phyloP scores from a whole-genome alignment of 257 asterid genomes.

The Solanum pinnatisectum region DNA sequence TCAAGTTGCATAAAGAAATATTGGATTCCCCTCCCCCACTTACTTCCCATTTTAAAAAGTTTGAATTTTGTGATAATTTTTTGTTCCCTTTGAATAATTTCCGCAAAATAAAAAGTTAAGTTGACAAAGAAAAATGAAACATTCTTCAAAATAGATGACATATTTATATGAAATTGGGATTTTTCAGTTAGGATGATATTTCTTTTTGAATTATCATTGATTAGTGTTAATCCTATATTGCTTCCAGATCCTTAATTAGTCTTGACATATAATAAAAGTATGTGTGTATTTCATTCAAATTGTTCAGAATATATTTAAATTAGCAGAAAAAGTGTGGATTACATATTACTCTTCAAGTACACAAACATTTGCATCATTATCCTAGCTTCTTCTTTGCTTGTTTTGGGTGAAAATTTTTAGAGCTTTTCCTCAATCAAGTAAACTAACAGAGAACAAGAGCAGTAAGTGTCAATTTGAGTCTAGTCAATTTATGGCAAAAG shows the following conservation, averaged over 20 bases:
- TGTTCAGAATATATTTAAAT: no score
- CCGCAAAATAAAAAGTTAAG: neutral
- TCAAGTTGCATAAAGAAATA: neutral
- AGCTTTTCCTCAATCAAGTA: no score
- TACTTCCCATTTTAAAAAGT: neutral
- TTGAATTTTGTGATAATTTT: no score
- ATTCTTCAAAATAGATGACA: neutral
- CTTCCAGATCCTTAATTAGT: neutral
- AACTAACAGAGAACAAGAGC: no score
- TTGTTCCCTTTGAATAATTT: no score
- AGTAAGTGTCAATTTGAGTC: no score
- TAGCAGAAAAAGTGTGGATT: neutral
- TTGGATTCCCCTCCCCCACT: neutral
- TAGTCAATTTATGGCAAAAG: no score
- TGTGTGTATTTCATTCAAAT: neutral
- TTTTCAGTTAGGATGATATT: neutral
- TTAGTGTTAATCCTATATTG: neutral
- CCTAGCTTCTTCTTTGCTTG: no score
- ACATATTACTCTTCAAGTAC: neutral
- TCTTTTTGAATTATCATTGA: neutral
- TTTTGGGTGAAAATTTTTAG: no score
- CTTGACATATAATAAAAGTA: neutral
- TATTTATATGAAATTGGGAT: no score
- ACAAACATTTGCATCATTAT: neutral
- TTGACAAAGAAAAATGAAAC: neutral